These are phyloP conservation scores for Hypericum perforatum DNA, from an alignment of 345 rosid genomes.

Conservation along the genomic window DNA sequence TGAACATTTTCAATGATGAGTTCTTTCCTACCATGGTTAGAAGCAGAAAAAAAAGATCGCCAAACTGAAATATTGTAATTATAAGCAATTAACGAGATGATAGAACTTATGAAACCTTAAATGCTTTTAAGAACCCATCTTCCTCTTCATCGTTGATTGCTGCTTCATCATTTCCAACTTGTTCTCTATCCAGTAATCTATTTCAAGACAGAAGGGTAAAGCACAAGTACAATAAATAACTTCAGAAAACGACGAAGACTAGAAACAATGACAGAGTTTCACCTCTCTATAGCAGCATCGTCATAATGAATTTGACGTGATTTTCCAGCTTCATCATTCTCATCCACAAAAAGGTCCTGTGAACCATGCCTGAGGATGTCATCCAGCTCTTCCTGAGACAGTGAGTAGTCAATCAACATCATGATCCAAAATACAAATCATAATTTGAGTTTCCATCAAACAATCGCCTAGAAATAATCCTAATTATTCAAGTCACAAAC, in stretches of 20 bases:
- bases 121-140: constrained; percentile 92
- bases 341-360: constrained; percentile 91
- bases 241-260: neutral
- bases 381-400: constrained; percentile 83
- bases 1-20: too few species aligned
- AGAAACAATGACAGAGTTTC: constrained; percentile 15
- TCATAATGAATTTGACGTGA: constrained; percentile 97
- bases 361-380: constrained; percentile 98
- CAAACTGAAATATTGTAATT: neutral
- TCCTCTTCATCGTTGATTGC: constrained; percentile 87
- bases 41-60: neutral
- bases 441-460: too few species aligned
- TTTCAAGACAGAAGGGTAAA: constrained; percentile 8
- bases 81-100: neutral
- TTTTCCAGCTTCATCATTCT: constrained; percentile 90
- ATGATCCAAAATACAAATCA: too few species aligned
- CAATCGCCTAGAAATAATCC: too few species aligned
- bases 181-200: constrained; percentile 93
- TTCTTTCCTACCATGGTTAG: too few species aligned
- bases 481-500: too few species aligned
- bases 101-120: constrained; percentile 50
- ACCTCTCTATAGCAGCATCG: constrained; percentile 90
- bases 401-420: neutral
- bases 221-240: neutral
- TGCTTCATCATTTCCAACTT: constrained; percentile 73